Base-by-base conservation (phyloP, 345 rosid species). In the Durio zibethinus region DNA sequence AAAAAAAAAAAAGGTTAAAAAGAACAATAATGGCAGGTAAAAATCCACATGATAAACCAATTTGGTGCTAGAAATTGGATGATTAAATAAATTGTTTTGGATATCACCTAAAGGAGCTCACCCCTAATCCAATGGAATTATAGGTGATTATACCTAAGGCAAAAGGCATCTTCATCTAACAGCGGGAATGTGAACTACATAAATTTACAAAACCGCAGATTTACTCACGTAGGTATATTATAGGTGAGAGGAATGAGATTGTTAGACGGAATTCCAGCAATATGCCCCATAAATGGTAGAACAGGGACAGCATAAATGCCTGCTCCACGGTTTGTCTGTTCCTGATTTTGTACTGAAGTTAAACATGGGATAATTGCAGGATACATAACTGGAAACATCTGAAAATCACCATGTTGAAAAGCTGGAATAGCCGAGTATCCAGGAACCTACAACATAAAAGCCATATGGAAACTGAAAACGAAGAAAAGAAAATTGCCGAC, bases 221-320 rank as follows among this genome's bases (percentile, higher is more conserved):
- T 73, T 50, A 86, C 99, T 86, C 87, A 97, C 99, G 90, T 92
- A 50, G 99, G 98, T 73, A 94, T 65, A 64, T 84, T 90, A 82
- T 88, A 94, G 27, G 98, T 90, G 50, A 97, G 99, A 56, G 99
- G 98, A 84, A 97, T 87, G 73, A 94, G 97, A 21, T 88, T 84
- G 77, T 85, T 88, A 8, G 98, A 83, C 5, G 92, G 90, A 77
- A 92, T 77, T 83, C 93, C 98, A 78, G 90, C 71, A 66, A 86
- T 18, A 63, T 89, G 85, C 43, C 93, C 90, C 83, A 82, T 83
- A 79, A 73, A 86, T 11, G 94, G 93, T 23, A 84, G 84, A 60
- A 86, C 89, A 75, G 94, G 92, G 69, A 97, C 92, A 0, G 99
- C 99, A 59, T 97, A 97, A 40, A 97, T 82, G 48, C 99, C 97